Evolutionary conservation across 2,329 filamentous ascomycete species (phyloP).

Genomic region (Botryotinia narcissicola): DNA sequence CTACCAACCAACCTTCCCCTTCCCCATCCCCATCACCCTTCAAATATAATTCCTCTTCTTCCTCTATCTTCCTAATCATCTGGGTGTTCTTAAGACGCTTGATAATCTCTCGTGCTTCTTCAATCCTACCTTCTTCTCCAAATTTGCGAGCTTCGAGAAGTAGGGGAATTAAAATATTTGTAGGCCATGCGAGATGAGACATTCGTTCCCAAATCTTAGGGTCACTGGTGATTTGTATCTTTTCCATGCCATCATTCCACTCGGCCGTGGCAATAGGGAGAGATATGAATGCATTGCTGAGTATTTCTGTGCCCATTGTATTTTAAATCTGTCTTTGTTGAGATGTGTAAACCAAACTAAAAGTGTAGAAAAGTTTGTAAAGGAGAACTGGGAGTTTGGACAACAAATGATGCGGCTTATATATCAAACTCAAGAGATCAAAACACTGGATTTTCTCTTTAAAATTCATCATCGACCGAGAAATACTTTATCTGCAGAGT

Average conservation of each 20-base stretch:
- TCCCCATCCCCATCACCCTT: neutral
- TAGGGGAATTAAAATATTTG: neutral
- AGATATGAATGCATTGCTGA: accelerated
- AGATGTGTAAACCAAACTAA: neutral
- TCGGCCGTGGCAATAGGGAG: accelerated
- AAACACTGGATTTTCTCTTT: too few relatives aligned
- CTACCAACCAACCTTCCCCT: neutral
- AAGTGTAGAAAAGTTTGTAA: neutral
- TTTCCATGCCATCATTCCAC: neutral
- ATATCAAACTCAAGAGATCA: too few relatives aligned
- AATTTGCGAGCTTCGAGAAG: neutral
- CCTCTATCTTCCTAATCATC: neutral
- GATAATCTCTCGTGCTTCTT: neutral
- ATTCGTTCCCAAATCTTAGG: neutral
- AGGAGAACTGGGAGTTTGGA: neutral
- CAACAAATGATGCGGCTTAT: neutral
- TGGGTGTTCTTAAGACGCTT: neutral
- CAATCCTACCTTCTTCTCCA: neutral
- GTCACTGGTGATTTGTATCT: neutral
- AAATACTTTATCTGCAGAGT: neutral
- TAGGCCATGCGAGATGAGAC: neutral
- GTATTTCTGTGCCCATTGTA: neutral
- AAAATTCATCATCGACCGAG: neutral
- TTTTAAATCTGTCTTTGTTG: neutral
- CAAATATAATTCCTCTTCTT: neutral